These are phyloP conservation scores for Musa balbisiana DNA, from an alignment of 202 grass and related monocot species.

Conservation along the genomic window DNA sequence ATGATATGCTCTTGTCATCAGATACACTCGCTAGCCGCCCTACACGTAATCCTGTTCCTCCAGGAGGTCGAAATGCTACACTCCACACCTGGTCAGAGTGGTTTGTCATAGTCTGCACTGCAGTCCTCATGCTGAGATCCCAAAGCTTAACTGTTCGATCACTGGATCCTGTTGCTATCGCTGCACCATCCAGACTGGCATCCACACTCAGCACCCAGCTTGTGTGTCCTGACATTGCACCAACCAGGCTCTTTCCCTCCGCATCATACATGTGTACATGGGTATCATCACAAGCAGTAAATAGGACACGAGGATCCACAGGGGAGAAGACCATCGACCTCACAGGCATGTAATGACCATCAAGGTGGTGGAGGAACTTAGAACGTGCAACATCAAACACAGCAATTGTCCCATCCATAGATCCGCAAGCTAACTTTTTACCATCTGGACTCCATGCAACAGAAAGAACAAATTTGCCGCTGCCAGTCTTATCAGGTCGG, in stretches of 20 bases:
- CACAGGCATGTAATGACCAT: conserved; percentile 85
- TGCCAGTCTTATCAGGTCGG: conserved; percentile 61
- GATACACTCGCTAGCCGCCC: conserved; percentile 71
- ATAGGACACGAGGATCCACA: conserved; percentile 66
- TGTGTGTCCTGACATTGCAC: conserved; percentile 70
- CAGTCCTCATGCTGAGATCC: conserved; percentile 64
- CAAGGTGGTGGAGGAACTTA: conserved; percentile 85
- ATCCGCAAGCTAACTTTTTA: conserved; percentile 67
- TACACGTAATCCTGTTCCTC: conserved; percentile 46
- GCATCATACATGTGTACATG: conserved; percentile 90
- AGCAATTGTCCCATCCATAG: conserved; percentile 73
- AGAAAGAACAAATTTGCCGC: conserved; percentile 63
- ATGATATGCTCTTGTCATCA: conserved; percentile 78
- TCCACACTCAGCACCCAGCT: conserved; percentile 82
- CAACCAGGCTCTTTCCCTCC: conserved; percentile 70
- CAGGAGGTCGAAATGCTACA: conserved; percentile 60
- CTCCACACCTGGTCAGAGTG: conserved; percentile 84
- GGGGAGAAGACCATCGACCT: conserved; percentile 93
- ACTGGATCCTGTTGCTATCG: conserved; percentile 67
- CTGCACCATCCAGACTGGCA: conserved; percentile 66
- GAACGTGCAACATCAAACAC: conserved; percentile 57
- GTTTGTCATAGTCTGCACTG: conserved; percentile 86
- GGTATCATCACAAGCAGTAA: conserved; percentile 64
- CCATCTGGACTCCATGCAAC: conserved; percentile 93
- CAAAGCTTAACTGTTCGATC: conserved; percentile 72